Base-by-base conservation (phyloP, 176 grass and related monocot genomes). In the Elaeis guineensis region DNA sequence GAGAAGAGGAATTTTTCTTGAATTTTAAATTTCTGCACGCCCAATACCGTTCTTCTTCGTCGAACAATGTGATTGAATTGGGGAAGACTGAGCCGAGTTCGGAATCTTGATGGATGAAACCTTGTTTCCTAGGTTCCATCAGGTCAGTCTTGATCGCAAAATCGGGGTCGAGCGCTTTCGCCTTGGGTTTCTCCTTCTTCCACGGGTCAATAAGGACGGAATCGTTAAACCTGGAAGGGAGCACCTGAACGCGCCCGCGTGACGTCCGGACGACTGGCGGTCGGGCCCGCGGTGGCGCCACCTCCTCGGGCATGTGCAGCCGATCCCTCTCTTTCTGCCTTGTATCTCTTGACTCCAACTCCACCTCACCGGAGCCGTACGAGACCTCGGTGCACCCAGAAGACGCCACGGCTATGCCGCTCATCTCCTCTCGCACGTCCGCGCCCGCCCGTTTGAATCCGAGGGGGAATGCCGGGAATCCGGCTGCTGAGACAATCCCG, bases 151-250 rank as follows among this genome's bases (percentile, higher is more conserved):
- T 89, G 32, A 54, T 21, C 19, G 63, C 70, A 53, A 54, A 73
- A 66, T 70, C 61, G 25, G 69, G 16, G 56, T 82, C 72, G 58
- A 65, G 19, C 12, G 49, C 30, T 54, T 58, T 71, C 48, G 74
- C 57, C 67, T 77, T 77, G 7, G 50, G 66, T 49, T 77, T 97
- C 55, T 97, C 92, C 75, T 83, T 91, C 84, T 88, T 97, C 81
- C 76, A 83, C 20, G 92, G 87, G 76, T 97, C 87, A 9, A 83
- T 72, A 32, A 97, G 81, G 52, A 97, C 92, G 8, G 92, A 97
- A 35, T 97, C 87, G 50, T 88, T 97, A 70, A 85, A 97, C 69
- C 87, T 70, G 25, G 92, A 97, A 24, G 92, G 92, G 28, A 78
- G 66, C 24, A 87, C 87, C 76, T 74, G 86, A 7, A 84, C 25